Evolutionary conservation across 2,329 filamentous ascomycete species (phyloP).

Genomic region (Gnomoniopsis sp.): DNA sequence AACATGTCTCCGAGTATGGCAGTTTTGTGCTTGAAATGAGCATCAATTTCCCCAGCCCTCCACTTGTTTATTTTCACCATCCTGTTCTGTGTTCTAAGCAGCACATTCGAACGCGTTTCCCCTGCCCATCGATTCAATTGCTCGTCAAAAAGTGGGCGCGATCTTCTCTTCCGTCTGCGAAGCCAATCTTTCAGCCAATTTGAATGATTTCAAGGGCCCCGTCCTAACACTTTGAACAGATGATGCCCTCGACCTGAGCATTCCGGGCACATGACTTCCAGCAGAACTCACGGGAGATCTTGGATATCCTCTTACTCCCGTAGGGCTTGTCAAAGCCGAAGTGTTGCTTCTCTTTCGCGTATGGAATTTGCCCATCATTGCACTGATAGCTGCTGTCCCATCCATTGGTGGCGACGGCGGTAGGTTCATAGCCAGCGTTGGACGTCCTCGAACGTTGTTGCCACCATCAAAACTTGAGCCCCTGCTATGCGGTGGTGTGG

Average conservation of each 20-base stretch:
- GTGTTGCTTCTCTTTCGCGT: slow-evolving; percentile 8
- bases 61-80: too few relatives aligned
- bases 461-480: slow-evolving; percentile 25
- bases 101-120: not conserved
- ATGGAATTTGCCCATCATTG: slow-evolving; percentile 32
- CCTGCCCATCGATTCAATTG: not conserved
- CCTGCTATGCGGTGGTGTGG: slow-evolving; percentile 33
- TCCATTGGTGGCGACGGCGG: slow-evolving; percentile 29
- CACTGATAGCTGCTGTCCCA: slow-evolving; percentile 25
- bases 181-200: slow-evolving; percentile 18
- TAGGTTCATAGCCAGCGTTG: slow-evolving; percentile 3
- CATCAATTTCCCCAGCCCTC: too few relatives aligned
- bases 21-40: too few relatives aligned
- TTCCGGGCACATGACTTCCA: not conserved
- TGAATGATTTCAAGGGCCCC: slow-evolving; percentile 23
- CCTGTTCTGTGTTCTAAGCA: too few relatives aligned
- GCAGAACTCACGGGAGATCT: slow-evolving; percentile 1
- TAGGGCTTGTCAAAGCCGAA: not conserved
- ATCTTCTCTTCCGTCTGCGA: slow-evolving; percentile 22
- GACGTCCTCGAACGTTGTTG: slow-evolving; percentile 16
- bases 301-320: not conserved
- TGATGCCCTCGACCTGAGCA: slow-evolving; percentile 24
- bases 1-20: too few relatives aligned
- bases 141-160: slow-evolving; percentile 23
- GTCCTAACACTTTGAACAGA: slow-evolving; percentile 17